phyloP scores from a whole-genome alignment of 169 alveolate genomes.

The Plasmodium ovale region DNA sequence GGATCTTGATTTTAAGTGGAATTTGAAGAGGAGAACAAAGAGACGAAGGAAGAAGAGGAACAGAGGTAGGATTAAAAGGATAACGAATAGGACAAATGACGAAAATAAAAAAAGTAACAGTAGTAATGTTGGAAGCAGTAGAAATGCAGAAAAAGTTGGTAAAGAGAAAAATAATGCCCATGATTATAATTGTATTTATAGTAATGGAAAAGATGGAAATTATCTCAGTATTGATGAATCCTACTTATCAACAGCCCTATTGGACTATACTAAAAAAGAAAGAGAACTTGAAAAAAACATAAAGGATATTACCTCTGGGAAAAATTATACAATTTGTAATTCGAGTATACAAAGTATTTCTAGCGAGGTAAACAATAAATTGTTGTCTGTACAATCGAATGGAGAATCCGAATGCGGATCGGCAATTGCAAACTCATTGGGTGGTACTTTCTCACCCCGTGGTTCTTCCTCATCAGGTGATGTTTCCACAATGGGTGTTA shows the following conservation, averaged over 20 bases:
- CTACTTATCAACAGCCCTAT: background rate
- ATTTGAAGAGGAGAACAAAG: background rate
- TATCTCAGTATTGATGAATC: conserved; percentile 31
- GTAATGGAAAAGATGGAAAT: background rate
- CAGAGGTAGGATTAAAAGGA: background rate
- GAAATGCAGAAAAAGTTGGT: background rate
- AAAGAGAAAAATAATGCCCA: background rate
- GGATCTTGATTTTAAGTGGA: conserved; percentile 51
- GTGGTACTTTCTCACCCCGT: no score
- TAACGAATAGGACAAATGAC: background rate
- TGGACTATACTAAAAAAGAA: background rate
- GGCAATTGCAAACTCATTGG: no score
- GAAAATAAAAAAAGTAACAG: conserved; percentile 2
- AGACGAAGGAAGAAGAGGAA: conserved; percentile 6
- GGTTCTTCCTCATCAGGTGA: no score
- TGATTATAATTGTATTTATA: conserved; percentile 6
- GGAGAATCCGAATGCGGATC: conserved; percentile 1
- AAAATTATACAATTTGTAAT: background rate
- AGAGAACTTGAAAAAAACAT: conserved; percentile 5
- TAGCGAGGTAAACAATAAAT: conserved; percentile 13
- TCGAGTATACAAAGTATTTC: conserved; percentile 8
- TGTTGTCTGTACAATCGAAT: conserved; percentile 12
- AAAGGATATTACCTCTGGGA: no score
- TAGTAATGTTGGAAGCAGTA: background rate
- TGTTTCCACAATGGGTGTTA: no score